Evolutionary conservation across 495 filamentous ascomycete genomes (phyloP).

Genomic region (Geoglossum glabrum): DNA sequence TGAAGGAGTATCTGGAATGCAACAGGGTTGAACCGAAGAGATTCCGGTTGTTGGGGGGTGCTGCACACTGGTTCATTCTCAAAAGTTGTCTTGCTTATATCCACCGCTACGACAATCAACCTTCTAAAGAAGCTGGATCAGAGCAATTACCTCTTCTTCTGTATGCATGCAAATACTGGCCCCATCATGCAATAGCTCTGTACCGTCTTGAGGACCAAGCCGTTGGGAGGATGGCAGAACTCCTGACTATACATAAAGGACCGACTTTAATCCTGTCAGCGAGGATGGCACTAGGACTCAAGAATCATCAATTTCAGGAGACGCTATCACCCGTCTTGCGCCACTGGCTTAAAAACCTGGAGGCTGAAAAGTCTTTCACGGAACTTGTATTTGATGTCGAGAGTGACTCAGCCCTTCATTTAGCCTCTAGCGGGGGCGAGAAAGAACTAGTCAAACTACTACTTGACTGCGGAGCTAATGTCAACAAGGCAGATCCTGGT

Average conservation of each 20-base stretch:
- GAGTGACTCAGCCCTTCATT: background rate
- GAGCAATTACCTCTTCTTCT: background rate
- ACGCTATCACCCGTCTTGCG: background rate
- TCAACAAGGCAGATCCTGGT: background rate
- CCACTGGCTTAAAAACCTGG: background rate
- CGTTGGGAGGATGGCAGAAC: background rate
- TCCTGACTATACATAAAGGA: background rate
- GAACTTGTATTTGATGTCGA: background rate
- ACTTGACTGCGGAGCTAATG: background rate
- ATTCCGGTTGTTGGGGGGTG: background rate
- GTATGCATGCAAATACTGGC: background rate
- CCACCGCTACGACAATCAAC: background rate
- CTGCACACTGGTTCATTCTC: background rate
- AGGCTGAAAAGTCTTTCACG: background rate
- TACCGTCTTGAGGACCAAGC: background rate
- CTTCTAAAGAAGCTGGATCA: background rate
- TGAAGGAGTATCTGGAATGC: slow-evolving; percentile 13
- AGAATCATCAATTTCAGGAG: background rate
- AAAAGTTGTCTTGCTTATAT: background rate
- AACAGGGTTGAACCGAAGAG: background rate
- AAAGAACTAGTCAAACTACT: background rate
- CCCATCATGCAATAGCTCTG: background rate
- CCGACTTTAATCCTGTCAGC: background rate
- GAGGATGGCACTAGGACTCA: background rate
- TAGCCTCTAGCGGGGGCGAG: background rate